Base-by-base conservation (phyloP, 768 basidiomycete species). In the Tylopilus sp. region DNA sequence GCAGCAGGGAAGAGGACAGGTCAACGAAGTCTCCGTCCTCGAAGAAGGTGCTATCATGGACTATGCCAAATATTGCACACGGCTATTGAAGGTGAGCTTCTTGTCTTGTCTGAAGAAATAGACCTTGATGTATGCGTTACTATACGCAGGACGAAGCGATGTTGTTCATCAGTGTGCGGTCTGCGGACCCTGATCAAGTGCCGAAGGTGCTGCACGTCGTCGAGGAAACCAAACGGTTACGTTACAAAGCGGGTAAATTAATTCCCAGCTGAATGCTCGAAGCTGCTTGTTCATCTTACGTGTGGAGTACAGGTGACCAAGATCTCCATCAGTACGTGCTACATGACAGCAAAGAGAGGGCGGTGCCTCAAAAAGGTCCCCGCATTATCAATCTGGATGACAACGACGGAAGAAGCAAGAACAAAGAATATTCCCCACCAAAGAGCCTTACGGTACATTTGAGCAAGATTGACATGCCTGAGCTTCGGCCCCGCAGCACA, bases 381-480 rank as follows among this genome's bases (percentile, higher is more conserved):
- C 76, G 72, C 40, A 73, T 83, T 18, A 91, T 91, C 57, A 85
- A 86, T 44, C 72, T 89, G 22, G 55, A 63, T 21, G 79, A 91
- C 59, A 66, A 70, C 31, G 55, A 63, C 5, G 51, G 57, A 25
- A 84, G 83, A 63, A 56, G 52, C 31, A 73, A 75, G 35, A 71
- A 63, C n/a, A 74, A 74, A 50, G 63, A 64, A 40, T 91, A 92
- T 62, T 68, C 72, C 3, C 88, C 90, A 1, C 90, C 88, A 1
- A 76, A 74, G 30, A 82, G 77, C 54, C 74, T 93, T 0, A 77
- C 76, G 0, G 76, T 92, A 2, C 89, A 92, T 65, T 68, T 93
- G 17, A 89, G 88, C 75, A 92, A 92, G 74, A 90, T 93, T 43
- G 74, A 84, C 13, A 91, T 93, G 81, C 90, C 89, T 0, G 90